Evolutionary conservation across 2,329 filamentous ascomycete species (phyloP).

Genomic region (Amphichorda felina): DNA sequence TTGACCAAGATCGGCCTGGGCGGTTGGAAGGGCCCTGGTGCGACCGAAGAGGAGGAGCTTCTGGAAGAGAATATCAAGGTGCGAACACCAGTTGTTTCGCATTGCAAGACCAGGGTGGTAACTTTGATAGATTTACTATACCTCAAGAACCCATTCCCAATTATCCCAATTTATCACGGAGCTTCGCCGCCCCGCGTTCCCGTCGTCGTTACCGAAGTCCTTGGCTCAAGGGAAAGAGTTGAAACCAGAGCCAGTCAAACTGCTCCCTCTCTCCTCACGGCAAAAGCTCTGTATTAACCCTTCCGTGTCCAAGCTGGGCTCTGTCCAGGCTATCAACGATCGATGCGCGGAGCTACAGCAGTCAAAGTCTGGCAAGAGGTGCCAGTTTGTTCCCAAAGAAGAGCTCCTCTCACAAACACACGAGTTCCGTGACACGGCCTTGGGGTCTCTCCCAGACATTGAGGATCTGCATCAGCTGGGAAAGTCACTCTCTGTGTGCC

Average conservation of each 20-base stretch:
- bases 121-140: slow-evolving; percentile 62
- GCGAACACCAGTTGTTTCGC: slow-evolving; percentile 7
- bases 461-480: slow-evolving; percentile 78
- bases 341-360: slow-evolving; percentile 85
- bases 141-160: slow-evolving; percentile 87
- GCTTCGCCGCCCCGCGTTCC: slow-evolving; percentile 64
- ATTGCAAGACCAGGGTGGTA: slow-evolving; percentile 12
- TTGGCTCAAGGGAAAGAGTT: slow-evolving; percentile 14
- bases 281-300: slow-evolving; percentile 88
- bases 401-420: slow-evolving; percentile 61
- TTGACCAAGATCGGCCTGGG: slow-evolving; percentile 53
- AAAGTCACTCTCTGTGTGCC: slow-evolving; percentile 69
- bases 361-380: slow-evolving; percentile 45
- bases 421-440: slow-evolving; percentile 72
- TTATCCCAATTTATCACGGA: slow-evolving; percentile 80
- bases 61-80: slow-evolving; percentile 59
- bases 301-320: slow-evolving; percentile 58
- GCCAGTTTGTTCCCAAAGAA: slow-evolving; percentile 66
- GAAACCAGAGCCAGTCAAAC: slow-evolving; percentile 46
- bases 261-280: slow-evolving; percentile 73
- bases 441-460: slow-evolving; percentile 83
- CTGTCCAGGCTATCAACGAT: slow-evolving; percentile 80
- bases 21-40: slow-evolving; percentile 11
- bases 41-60: slow-evolving; percentile 26
- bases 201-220: slow-evolving; percentile 50